Percentiles rank a stretch among this genome's conserved stretches.
These are phyloP conservation scores for Alternaria sp. DNA, from an alignment of 2,329 filamentous ascomycete species.

Conservation along the genomic window DNA sequence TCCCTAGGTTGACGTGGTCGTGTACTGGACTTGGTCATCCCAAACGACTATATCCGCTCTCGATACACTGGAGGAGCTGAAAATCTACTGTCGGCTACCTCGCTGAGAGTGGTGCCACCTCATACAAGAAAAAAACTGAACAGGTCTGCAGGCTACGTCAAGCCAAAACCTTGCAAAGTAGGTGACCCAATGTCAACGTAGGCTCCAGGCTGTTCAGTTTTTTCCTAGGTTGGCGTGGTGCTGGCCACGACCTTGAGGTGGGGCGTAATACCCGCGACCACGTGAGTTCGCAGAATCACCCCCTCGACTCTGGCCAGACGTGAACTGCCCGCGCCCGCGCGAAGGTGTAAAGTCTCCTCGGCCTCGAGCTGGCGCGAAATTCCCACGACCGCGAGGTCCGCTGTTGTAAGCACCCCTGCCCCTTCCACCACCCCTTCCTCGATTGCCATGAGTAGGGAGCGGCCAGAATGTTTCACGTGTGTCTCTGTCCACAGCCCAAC, in stretches of 20 bases:
- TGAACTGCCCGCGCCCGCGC: neutral
- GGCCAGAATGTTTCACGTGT: conserved; percentile 24
- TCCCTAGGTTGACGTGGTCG: neutral
- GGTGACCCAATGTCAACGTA: too few relatives aligned
- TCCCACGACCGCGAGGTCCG: neutral
- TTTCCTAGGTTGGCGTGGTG: too few relatives aligned
- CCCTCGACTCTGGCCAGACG: neutral
- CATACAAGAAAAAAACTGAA: too few relatives aligned
- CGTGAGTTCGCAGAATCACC: neutral
- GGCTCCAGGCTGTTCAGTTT: too few relatives aligned
- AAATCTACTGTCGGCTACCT: neutral
- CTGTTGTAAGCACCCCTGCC: neutral
- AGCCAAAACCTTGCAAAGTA: too few relatives aligned
- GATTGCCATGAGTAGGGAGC: neutral
- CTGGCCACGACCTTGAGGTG: neutral
- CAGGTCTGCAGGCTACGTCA: too few relatives aligned
- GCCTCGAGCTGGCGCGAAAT: neutral
- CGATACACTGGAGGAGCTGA: neutral
- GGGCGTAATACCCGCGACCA: neutral
- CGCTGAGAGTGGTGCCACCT: neutral
- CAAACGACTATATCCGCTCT: neutral
- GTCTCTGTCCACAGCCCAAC: conserved; percentile 16
- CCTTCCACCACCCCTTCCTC: neutral
- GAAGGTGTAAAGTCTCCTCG: neutral
- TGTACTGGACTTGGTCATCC: neutral